A percentile compares a stretch with the other conserved stretches of the same genome.
phyloP scores from a whole-genome alignment of 805 yeast genomes.

The Yarrowia deformans region DNA sequence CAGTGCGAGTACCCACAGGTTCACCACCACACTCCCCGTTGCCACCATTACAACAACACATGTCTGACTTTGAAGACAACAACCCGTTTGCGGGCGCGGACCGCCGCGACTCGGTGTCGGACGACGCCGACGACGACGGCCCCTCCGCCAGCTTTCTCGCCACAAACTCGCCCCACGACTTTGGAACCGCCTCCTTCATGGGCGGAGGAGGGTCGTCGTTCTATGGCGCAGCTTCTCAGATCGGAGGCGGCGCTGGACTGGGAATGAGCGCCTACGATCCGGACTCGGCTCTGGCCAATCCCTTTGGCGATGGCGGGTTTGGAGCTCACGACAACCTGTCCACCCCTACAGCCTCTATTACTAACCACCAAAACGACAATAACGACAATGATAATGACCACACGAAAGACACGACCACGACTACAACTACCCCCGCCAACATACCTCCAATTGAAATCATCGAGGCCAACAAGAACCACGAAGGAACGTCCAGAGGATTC shows the following conservation, averaged over 20 bases:
- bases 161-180: conserved; percentile 7
- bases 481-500: conserved; percentile 76
- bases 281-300: conserved; percentile 3
- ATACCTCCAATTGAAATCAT: conserved; percentile 51
- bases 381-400: background rate
- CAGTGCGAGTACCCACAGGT: background rate
- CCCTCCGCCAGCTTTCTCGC: conserved; percentile 30
- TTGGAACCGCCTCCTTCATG: conserved; percentile 27
- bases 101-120: conserved; percentile 35
- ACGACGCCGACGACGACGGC: conserved; percentile 20
- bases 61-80: conserved; percentile 55
- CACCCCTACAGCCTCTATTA: background rate
- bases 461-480: conserved; percentile 87
- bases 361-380: background rate
- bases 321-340: background rate
- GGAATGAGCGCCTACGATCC: conserved; percentile 42
- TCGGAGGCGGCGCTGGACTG: conserved; percentile 5
- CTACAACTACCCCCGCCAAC: background rate
- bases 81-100: conserved; percentile 54
- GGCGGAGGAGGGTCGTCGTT: conserved; percentile 27
- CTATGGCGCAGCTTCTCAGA: conserved; percentile 33
- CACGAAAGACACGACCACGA: background rate
- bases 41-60: conserved; percentile 17
- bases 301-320: conserved; percentile 15
- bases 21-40: background rate